These are phyloP conservation scores for Nitzschia palea DNA, from an alignment of 108 stramenopile genomes.

Conservation along the genomic window DNA sequence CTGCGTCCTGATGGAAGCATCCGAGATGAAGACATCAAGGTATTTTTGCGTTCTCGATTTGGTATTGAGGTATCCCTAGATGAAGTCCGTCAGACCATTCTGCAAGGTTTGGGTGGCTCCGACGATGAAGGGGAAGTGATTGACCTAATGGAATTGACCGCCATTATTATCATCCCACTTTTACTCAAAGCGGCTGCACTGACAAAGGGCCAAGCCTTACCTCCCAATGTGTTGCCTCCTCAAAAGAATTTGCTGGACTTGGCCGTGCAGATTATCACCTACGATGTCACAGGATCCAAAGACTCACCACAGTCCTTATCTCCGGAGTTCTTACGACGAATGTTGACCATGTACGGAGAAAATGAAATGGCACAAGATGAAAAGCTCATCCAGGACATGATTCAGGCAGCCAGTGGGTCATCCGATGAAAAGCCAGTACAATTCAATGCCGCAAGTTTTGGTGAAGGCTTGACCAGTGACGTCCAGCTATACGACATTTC, in stretches of 20 bases:
- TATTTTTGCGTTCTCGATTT: constrained; percentile 52
- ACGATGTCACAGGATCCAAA: constrained; percentile 40
- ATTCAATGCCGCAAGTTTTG: constrained; percentile 18
- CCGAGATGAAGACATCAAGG: constrained; percentile 39
- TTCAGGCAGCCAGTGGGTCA: constrained; percentile 21
- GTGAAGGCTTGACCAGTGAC: constrained; percentile 30
- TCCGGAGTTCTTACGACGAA: constrained; percentile 24
- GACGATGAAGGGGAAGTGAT: constrained; percentile 29
- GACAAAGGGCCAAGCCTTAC: constrained; percentile 1
- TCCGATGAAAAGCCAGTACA: constrained; percentile 1
- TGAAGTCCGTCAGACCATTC: constrained; percentile 40
- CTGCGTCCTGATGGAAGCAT: constrained; percentile 12
- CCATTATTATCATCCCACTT: constrained; percentile 53
- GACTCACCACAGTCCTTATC: constrained; percentile 23
- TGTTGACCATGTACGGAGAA: constrained; percentile 54
- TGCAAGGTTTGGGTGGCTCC: constrained; percentile 43
- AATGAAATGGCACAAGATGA: constrained; percentile 42
- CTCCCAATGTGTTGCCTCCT: constrained; percentile 3
- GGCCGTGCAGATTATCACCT: constrained; percentile 47
- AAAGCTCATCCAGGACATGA: constrained; percentile 46
- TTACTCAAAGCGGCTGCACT: constrained; percentile 44
- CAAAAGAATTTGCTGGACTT: constrained; percentile 35
- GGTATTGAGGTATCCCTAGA: constrained; percentile 50
- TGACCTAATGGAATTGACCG: constrained; percentile 51
- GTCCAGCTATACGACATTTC: constrained; percentile 26